A percentile compares a stretch with the other conserved stretches of the same genome.
These are phyloP conservation scores for Ustilago tritici DNA, from an alignment of 1,284 basidiomycete species.

Conservation along the genomic window DNA sequence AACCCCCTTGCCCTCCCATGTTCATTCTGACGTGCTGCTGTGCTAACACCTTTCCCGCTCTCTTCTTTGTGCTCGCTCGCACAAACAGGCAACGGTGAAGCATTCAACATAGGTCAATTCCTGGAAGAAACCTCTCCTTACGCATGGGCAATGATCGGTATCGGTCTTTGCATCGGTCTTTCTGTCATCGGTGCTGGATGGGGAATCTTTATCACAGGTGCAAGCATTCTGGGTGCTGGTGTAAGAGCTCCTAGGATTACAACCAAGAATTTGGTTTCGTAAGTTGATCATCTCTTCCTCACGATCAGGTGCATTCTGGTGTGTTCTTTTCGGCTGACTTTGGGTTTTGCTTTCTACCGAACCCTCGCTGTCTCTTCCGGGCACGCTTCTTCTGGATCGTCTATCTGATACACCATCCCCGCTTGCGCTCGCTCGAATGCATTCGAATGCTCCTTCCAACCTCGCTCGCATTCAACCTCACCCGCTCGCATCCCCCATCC, in stretches of 20 bases:
- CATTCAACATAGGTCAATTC: slow-evolving; percentile 73
- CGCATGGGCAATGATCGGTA: slow-evolving; percentile 89
- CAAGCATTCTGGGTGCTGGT: slow-evolving; percentile 94
- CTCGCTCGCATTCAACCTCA: too few species aligned
- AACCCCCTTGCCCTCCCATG: neutral
- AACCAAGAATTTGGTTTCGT: slow-evolving; percentile 98
- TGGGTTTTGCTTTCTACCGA: neutral
- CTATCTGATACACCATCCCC: too few species aligned
- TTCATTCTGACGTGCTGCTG: too few species aligned
- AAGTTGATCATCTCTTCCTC: slow-evolving; percentile 53
- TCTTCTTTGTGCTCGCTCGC: neutral
- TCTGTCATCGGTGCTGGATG: slow-evolving; percentile 95
- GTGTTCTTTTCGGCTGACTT: neutral
- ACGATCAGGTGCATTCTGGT: neutral
- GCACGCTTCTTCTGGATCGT: too few species aligned
- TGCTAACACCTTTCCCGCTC: neutral
- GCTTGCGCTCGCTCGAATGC: too few species aligned
- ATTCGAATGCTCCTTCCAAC: too few species aligned
- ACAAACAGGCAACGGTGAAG: slow-evolving; percentile 45
- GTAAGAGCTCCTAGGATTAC: slow-evolving; percentile 92
- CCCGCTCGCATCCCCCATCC: too few species aligned
- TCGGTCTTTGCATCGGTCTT: slow-evolving; percentile 91
- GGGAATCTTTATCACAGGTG: slow-evolving; percentile 97
- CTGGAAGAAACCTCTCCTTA: slow-evolving; percentile 93
- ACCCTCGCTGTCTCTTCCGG: too few species aligned